Evolutionary conservation across 495 filamentous ascomycete species (phyloP).

Genomic region (Penicillium paradoxum): DNA sequence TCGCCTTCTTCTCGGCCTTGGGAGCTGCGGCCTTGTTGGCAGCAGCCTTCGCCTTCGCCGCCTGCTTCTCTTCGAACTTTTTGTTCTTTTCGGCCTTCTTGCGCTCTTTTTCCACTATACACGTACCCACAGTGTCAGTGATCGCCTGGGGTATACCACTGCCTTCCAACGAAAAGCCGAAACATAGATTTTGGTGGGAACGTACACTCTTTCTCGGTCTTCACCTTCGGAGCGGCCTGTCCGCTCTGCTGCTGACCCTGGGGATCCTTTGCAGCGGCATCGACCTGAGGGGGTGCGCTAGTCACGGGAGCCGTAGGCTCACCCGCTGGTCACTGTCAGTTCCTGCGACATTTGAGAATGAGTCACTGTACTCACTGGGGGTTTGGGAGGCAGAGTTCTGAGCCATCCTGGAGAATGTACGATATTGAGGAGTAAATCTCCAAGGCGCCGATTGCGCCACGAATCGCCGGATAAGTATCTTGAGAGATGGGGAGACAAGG

Average conservation of each 20-base stretch:
- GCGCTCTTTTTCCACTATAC: constrained; percentile 51
- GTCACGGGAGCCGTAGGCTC: constrained; percentile 49
- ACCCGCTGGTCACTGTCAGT: constrained; percentile 37
- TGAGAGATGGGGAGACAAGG: constrained; percentile 29
- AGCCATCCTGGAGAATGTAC: constrained; percentile 54
- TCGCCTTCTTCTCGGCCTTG: constrained; percentile 51
- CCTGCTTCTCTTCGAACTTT: constrained; percentile 57
- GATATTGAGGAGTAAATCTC: constrained; percentile 42
- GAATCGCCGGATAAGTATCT: constrained; percentile 47
- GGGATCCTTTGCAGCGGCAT: constrained; percentile 34
- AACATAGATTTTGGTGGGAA: background rate
- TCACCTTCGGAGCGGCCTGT: constrained; percentile 48
- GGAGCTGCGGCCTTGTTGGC: constrained; percentile 39
- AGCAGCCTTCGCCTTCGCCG: constrained; percentile 45
- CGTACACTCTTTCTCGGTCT: constrained; percentile 56
- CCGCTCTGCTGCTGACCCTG: constrained; percentile 37
- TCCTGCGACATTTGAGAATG: constrained; percentile 7
- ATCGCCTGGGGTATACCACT: background rate
- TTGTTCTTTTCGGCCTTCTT: constrained; percentile 56
- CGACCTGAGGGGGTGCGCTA: constrained; percentile 41
- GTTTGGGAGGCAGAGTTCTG: constrained; percentile 53
- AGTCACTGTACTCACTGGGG: constrained; percentile 43
- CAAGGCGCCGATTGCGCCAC: constrained; percentile 48
- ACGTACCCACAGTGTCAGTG: constrained; percentile 18
- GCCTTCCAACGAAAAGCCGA: background rate